Conservation (phyloP, 2,329 filamentous ascomycete genomes). For the Arthrobotrys musiformis region DNA sequence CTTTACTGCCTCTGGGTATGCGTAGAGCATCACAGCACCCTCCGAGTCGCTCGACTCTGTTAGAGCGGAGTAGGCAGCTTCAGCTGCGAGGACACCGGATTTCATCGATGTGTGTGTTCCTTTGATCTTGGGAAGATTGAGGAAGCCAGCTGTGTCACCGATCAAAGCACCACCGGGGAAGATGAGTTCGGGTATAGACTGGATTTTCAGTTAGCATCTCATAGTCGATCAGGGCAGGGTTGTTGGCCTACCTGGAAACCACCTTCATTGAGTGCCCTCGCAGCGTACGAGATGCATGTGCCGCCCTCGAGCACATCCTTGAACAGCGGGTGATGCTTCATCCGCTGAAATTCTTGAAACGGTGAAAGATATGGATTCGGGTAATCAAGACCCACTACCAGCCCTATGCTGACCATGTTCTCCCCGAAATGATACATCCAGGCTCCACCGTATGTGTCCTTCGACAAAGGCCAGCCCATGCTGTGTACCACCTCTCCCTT, state of each 20-base stretch:
- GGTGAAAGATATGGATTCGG: conserved; percentile 95
- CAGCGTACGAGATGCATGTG: conserved; percentile 96
- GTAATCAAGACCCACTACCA: conserved; percentile 95
- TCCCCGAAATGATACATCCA: conserved; percentile 99
- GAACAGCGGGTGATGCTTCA: conserved; percentile 97
- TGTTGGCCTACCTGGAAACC: conserved; percentile 75
- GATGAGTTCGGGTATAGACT: conserved; percentile 91
- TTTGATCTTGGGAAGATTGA: conserved; percentile 99
- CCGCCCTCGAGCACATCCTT: conserved; percentile 87
- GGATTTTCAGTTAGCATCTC: neutral
- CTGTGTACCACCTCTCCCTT: conserved; percentile 87
- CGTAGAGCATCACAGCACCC: conserved; percentile 83
- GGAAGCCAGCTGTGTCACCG: conserved; percentile 93
- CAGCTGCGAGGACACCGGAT: conserved; percentile 93
- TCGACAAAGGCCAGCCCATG: conserved; percentile 89
- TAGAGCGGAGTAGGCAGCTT: conserved; percentile 85
- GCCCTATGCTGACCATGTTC: conserved; percentile 89
- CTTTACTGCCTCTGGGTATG: conserved; percentile 90
- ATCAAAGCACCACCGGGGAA: conserved; percentile 96
- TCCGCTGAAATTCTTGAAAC: conserved; percentile 96
- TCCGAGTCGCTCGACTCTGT: conserved; percentile 62
- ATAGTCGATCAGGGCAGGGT: neutral
- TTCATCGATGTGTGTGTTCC: conserved; percentile 98
- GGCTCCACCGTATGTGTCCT: conserved; percentile 93
- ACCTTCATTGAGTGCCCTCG: conserved; percentile 89